A percentile compares a stretch with the other conserved stretches of the same genome.
Conservation (phyloP, 306 rosid genomes). For the Cucurbita pepo region DNA sequence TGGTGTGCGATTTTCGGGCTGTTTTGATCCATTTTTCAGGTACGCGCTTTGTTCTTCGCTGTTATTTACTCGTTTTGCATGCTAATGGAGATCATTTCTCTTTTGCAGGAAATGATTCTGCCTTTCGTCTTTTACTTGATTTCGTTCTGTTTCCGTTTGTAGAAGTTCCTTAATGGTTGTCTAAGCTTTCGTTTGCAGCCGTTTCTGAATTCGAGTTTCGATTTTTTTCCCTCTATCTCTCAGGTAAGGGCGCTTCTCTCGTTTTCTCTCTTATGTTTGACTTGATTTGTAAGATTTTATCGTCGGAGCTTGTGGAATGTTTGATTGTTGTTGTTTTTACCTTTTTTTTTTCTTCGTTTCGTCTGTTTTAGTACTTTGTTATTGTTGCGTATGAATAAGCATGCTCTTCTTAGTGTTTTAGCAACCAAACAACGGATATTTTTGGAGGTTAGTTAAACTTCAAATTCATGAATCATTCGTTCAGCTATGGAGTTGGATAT, state of each 20-base stretch:
- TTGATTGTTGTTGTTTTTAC: neutral
- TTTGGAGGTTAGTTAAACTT: neutral
- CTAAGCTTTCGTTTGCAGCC: slow-evolving; percentile 1
- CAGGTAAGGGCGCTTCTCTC: neutral
- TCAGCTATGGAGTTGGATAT: neutral
- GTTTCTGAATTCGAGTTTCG: neutral
- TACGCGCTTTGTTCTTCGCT: neutral
- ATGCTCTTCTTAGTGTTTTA: neutral
- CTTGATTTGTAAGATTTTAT: neutral
- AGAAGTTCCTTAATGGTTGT: slow-evolving; percentile 26
- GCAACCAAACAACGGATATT: neutral
- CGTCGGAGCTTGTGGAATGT: neutral
- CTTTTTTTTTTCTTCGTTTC: neutral
- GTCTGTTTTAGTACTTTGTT: neutral
- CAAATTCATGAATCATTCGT: neutral
- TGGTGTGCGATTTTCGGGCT: neutral
- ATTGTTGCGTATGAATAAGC: neutral
- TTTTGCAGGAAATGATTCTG: neutral
- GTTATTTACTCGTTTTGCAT: neutral
- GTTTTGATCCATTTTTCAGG: neutral
- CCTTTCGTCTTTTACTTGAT: neutral
- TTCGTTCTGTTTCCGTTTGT: neutral
- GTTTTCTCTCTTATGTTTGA: neutral
- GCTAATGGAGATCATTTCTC: neutral
- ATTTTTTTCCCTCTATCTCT: neutral